These are phyloP conservation scores for Linum lewisii DNA, from an alignment of 345 rosid genomes.

Conservation along the genomic window DNA sequence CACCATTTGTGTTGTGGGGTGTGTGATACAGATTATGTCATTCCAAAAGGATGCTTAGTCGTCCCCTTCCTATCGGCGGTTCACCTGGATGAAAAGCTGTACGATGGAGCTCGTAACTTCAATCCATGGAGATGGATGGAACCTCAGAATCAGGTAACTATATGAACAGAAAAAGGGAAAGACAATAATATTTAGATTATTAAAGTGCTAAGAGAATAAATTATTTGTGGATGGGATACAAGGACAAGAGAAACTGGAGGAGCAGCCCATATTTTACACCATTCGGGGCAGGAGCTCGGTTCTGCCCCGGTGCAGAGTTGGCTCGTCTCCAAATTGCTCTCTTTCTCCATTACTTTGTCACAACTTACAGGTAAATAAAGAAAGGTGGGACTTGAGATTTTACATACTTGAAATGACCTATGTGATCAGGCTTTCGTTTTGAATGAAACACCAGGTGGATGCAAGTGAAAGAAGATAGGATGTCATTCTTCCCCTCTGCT, in stretches of 20 bases:
- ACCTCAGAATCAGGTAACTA: conserved; percentile 47
- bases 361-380: conserved; percentile 49
- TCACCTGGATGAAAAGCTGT: conserved; percentile 57
- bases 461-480: conserved; percentile 56
- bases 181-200: too few species aligned
- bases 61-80: conserved; percentile 85
- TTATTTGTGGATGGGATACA: neutral
- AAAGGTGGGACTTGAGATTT: too few species aligned
- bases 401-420: too few species aligned
- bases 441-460: conserved; percentile 41
- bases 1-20: too few species aligned
- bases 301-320: conserved; percentile 84
- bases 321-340: conserved; percentile 84
- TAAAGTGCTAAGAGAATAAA: neutral
- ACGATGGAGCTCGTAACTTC: conserved; percentile 45
- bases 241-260: conserved; percentile 90
- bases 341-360: conserved; percentile 59
- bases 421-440: neutral
- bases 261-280: conserved; percentile 52
- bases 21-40: conserved; percentile 44
- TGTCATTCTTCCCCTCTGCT: conserved; percentile 81
- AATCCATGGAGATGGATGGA: conserved; percentile 92
- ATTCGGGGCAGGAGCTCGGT: conserved; percentile 82
- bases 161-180: too few species aligned
- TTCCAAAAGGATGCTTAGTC: conserved; percentile 78